Conservation (phyloP, 805 yeast genomes). For the Wickerhamomyces silvicola region DNA sequence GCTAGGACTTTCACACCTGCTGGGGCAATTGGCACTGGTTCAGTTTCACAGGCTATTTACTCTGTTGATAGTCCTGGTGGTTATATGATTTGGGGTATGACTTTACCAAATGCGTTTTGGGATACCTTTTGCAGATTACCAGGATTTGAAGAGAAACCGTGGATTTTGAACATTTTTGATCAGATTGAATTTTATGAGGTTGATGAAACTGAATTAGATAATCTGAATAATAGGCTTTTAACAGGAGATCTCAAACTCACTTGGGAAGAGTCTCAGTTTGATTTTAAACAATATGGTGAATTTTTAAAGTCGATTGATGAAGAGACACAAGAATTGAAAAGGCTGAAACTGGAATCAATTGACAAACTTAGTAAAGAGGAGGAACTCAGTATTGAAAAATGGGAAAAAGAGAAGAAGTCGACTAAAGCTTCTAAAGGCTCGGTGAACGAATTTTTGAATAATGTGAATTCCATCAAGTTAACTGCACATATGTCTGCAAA, state of each 20-base stretch:
- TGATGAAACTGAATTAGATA: constrained; percentile 21
- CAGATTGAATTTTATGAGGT: constrained; percentile 32
- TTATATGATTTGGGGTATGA: constrained; percentile 28
- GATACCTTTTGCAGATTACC: constrained; percentile 26
- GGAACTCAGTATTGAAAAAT: constrained; percentile 11
- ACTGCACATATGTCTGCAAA: constrained; percentile 28
- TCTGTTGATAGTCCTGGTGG: constrained; percentile 28
- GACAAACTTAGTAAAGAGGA: constrained; percentile 15
- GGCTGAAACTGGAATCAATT: constrained; percentile 10
- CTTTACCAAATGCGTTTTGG: constrained; percentile 26
- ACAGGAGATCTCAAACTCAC: constrained; percentile 25
- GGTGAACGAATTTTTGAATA: constrained; percentile 14
- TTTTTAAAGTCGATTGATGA: constrained; percentile 24
- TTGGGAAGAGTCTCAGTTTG: constrained; percentile 25
- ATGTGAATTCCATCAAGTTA: constrained; percentile 16
- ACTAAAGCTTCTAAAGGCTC: constrained; percentile 17
- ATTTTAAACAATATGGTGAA: constrained; percentile 25
- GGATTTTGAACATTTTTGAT: constrained; percentile 28
- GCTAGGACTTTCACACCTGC: constrained; percentile 27
- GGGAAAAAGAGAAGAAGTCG: constrained; percentile 20
- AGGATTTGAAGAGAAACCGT: constrained; percentile 19
- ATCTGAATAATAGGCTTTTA: constrained; percentile 24
- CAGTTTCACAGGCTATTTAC: constrained; percentile 23
- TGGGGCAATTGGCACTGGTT: constrained; percentile 26
- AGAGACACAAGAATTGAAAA: constrained; percentile 18